Evolutionary conservation across 176 grass and related monocot genomes (phyloP), one percentile per base, ranked within the genome.

Genomic region (Oryza officinalis): DNA sequence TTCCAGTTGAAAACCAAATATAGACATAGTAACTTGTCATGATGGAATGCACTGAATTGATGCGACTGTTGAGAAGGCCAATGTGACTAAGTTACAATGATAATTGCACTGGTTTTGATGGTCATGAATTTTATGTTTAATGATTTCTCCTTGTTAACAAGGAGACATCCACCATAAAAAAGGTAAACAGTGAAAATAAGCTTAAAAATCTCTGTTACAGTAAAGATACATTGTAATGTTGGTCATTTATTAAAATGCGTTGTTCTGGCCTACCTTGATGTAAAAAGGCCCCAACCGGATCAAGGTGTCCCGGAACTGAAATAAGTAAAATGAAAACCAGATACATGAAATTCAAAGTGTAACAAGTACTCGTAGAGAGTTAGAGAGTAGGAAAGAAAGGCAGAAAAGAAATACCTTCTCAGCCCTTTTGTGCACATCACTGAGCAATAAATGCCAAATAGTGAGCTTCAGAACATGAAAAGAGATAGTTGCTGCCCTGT

Each of bases 291-390:
- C 96, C 83, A 98, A 86, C 33, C 85, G 41, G 80, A 98, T 91
- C 79, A 95, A 90, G n/a, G 96, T 90, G 59, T 95, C 91, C 33
- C 91, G 75, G 75, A 98, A 98, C 93, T 98, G 96, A 87, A 98
- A 95, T 4, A 78, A 79, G 52, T 15, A 78, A 83, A 67, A 68
- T 28, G 35, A 30, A 28, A 90, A 50, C 26, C 25, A 54, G 77
- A 67, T 31, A 79, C 64, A 60, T 60, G 26, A 79, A 11, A 78
- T 76, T 40, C 37, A 38, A 38, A 38, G 37, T 38, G 8, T 38
- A 38, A 38, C 33, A 35, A 35, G 33, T 35, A 35, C 33, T 6
- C 33, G 37, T 38, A 38, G 37, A 38, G 37, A 38, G 37, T 38
- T 38, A 27, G 22, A 23, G 2, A 35, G 45, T 6, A 45, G 14